Base-by-base conservation (phyloP, 345 rosid species). In the Hibiscus mutabilis region DNA sequence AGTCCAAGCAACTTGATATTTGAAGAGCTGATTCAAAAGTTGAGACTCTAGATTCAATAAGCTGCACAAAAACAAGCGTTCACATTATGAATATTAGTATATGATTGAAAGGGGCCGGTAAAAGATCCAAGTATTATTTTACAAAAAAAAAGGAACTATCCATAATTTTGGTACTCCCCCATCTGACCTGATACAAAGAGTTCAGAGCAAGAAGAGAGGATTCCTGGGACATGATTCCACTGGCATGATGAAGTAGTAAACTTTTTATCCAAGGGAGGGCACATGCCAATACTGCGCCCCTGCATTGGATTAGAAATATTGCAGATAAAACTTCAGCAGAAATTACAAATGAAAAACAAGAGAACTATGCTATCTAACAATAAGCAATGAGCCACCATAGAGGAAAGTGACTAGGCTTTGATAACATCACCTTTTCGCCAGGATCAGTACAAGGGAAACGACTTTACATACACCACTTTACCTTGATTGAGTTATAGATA, bases 211-310 rank as follows among this genome's bases (percentile, higher is more conserved):
- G 76, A 14, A 91, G 77, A 15, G 96, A 87, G 29, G 97, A 89
- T 68, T 87, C 96, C 77, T 92, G 97, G 21, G 99, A 87, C 89
- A 88, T 83, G 69, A 96, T 84, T 71, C 88, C 87, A 75, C 87
- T 90, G 33, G 97, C 88, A 77, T 96, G 98, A 72, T 89, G 89
- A 76, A 89, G 91, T 53, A 96, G 84, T 63, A 92, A 77, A 77
- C 86, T 77, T 77, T 87, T 90, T 46, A 96, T 86, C 98, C 98
- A 92, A 0, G 99, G 98, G 78, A 92, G 86, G 33, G 91, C 78
- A 79, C 97, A 96, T 27, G 84, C 96, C 74, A 89, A 74, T 49
- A 96, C 85, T 71, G 98, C 96, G 72, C 97, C 99, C 82, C 99
- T 96, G 85, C 74, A 78, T 19, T 3, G 24, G 33, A 13, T 62